A percentile compares a stretch with the other conserved stretches of the same genome.
phyloP scores from a whole-genome alignment of 2,329 filamentous ascomycete genomes.

The Colletotrichum brevisporum region DNA sequence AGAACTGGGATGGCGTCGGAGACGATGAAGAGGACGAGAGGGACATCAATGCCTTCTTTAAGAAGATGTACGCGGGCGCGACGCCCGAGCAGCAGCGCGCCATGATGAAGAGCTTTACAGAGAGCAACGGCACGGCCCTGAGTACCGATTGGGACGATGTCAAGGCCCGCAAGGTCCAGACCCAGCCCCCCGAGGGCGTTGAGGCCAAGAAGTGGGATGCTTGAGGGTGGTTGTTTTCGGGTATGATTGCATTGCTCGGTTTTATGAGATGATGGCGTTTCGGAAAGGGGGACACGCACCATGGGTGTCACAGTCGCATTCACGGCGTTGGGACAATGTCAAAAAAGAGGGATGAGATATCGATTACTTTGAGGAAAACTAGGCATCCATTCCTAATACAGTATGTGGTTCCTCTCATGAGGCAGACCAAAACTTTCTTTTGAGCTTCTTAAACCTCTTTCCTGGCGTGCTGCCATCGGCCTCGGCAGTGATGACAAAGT shows the following conservation, averaged over 20 bases:
- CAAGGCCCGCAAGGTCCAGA: slow-evolving; percentile 78
- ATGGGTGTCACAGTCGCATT: not conserved
- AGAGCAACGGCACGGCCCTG: slow-evolving; percentile 93
- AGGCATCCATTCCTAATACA: no score
- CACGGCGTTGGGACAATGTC: slow-evolving; percentile 22
- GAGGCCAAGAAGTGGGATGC: slow-evolving; percentile 79
- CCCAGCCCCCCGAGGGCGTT: slow-evolving; percentile 81
- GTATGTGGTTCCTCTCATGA: no score
- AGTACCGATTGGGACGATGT: slow-evolving; percentile 95
- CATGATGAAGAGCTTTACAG: slow-evolving; percentile 97
- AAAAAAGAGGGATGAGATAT: not conserved
- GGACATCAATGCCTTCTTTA: slow-evolving; percentile 88
- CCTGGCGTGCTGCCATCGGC: not conserved
- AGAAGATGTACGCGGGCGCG: slow-evolving; percentile 84
- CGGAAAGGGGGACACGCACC: not conserved
- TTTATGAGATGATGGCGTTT: slow-evolving; percentile 6
- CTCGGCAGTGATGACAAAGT: no score
- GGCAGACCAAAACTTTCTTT: no score
- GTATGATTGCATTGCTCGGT: not conserved
- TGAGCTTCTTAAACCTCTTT: no score
- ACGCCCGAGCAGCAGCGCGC: slow-evolving; percentile 87
- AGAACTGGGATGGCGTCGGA: slow-evolving; percentile 88
- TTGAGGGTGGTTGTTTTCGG: not conserved
- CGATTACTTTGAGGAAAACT: no score
- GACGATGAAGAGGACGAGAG: slow-evolving; percentile 72